phyloP scores from a whole-genome alignment of 2,329 filamentous ascomycete species.

The Botrytis squamosa region DNA sequence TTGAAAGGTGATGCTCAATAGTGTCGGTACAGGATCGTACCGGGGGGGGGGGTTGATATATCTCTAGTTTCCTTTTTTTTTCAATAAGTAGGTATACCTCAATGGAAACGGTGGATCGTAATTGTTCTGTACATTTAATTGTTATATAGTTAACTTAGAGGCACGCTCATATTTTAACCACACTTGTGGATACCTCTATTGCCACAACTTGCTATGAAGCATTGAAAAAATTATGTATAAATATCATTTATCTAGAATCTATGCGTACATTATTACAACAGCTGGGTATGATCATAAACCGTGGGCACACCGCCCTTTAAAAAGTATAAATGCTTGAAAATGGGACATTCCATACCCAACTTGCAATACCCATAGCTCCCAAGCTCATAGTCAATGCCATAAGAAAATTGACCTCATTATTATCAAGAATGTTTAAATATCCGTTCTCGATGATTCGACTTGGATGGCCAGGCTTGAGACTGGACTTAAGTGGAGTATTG shows the following conservation, averaged over 20 bases:
- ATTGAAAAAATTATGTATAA: background rate
- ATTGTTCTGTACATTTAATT: background rate
- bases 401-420: constrained; percentile 91
- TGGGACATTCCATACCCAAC: constrained; percentile 60
- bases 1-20: background rate
- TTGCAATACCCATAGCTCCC: constrained; percentile 66
- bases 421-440: constrained; percentile 73
- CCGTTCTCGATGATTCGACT: constrained; percentile 60
- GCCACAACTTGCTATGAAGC: background rate
- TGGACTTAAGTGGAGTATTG: constrained; percentile 51
- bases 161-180: background rate
- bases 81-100: background rate
- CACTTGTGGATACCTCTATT: background rate
- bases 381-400: constrained; percentile 85
- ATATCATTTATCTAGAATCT: background rate
- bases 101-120: background rate
- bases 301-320: background rate
- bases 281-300: background rate
- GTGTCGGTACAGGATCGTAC: background rate
- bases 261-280: background rate
- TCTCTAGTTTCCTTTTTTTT: background rate
- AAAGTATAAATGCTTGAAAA: constrained; percentile 35
- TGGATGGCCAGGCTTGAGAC: constrained; percentile 54
- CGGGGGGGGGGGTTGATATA: background rate
- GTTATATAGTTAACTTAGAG: background rate